phyloP scores from a whole-genome alignment of 441 rosid genomes.

The Corymbia calophylla region DNA sequence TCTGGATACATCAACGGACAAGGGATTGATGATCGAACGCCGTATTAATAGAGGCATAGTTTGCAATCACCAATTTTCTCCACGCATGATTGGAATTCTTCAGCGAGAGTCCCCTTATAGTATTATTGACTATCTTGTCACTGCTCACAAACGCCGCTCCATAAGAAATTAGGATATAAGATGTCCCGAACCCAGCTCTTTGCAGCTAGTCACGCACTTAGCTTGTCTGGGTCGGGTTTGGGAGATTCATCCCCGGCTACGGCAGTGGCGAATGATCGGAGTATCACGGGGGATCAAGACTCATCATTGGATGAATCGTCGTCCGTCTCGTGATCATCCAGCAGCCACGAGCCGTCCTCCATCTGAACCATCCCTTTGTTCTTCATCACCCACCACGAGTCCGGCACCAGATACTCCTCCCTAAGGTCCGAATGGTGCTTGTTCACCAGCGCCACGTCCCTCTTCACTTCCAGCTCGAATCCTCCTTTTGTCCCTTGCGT shows the following conservation, averaged over 20 bases:
- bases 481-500: constrained; percentile 25
- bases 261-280: neutral
- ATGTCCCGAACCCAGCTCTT: neutral
- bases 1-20: neutral
- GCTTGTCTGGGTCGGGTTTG: neutral
- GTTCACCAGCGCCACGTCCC: constrained; percentile 40
- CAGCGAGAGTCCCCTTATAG: neutral
- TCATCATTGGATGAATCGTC: neutral
- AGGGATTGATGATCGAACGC: neutral
- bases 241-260: neutral
- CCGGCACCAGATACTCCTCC: constrained; percentile 36
- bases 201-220: neutral
- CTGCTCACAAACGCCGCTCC: neutral
- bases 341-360: constrained; percentile 35
- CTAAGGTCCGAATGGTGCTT: constrained; percentile 14
- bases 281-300: neutral
- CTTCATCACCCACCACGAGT: constrained; percentile 31
- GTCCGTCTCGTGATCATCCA: constrained; percentile 23
- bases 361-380: constrained; percentile 36
- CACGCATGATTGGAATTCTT: neutral
- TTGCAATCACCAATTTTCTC: neutral
- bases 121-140: neutral
- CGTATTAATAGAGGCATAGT: neutral
- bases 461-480: constrained; percentile 30
- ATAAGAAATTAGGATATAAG: neutral